Evolutionary conservation across 345 rosid species (phyloP).

Genomic region (Capsella bursapastoris): DNA sequence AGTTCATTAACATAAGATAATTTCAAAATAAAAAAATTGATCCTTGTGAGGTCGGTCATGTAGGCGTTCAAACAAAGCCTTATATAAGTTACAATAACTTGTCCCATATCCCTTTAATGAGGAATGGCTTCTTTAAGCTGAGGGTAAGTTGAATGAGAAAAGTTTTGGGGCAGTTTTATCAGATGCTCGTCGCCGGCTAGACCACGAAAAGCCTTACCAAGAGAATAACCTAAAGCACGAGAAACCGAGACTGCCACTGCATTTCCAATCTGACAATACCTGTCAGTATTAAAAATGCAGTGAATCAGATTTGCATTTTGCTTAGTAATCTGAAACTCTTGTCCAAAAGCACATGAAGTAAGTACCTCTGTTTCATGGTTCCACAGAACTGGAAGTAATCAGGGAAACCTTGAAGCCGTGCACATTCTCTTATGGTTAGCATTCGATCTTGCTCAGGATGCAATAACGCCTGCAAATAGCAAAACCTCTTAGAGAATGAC

Average conservation of each 20-base stretch:
- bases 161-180: slow-evolving; percentile 71
- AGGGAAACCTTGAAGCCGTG: slow-evolving; percentile 97
- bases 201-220: slow-evolving; percentile 71
- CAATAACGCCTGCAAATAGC: slow-evolving; percentile 57
- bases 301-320: slow-evolving; percentile 10
- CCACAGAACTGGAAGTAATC: slow-evolving; percentile 91
- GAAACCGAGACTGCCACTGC: slow-evolving; percentile 85
- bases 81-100: background rate
- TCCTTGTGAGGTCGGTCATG: background rate
- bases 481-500: slow-evolving; percentile 16
- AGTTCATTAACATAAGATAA: background rate
- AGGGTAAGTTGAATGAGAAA: slow-evolving; percentile 66
- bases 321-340: slow-evolving; percentile 10
- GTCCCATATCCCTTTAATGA: slow-evolving; percentile 4
- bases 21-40: background rate
- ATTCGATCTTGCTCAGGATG: slow-evolving; percentile 98
- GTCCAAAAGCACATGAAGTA: background rate
- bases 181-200: slow-evolving; percentile 52
- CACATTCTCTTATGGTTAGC: slow-evolving; percentile 83
- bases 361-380: slow-evolving; percentile 70
- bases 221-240: slow-evolving; percentile 78
- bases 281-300: slow-evolving; percentile 27
- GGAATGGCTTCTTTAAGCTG: slow-evolving; percentile 47
- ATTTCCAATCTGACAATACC: slow-evolving; percentile 91
- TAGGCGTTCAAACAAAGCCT: background rate